Percentiles rank a stretch among this genome's conserved stretches.
phyloP scores from a whole-genome alignment of 352 stramenopile genomes.

The Blastocystis sp. region DNA sequence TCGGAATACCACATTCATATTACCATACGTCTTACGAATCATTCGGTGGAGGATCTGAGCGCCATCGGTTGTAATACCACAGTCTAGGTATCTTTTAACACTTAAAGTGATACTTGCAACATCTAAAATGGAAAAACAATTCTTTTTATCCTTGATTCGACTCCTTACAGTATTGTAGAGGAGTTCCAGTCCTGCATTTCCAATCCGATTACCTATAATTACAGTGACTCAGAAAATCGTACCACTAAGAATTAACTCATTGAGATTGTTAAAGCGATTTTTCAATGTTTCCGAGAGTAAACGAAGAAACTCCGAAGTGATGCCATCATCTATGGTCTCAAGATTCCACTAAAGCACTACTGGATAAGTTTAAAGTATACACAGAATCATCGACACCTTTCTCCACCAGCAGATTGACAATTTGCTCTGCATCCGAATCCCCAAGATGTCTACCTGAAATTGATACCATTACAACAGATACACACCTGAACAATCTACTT shows the following conservation, averaged over 20 bases:
- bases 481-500: not conserved
- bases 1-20: not conserved
- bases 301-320: not conserved
- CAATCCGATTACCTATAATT: conserved; percentile 27
- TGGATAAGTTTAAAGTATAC: not conserved
- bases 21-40: conserved; percentile 4
- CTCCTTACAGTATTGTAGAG: conserved; percentile 1
- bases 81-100: not conserved
- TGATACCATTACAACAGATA: not conserved
- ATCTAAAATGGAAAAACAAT: not conserved
- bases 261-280: not conserved
- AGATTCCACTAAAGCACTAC: not conserved
- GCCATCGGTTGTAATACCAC: not conserved
- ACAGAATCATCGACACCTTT: not conserved
- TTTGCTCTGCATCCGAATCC: not conserved
- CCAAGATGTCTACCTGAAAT: not conserved
- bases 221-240: not conserved
- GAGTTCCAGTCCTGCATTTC: not conserved
- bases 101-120: not conserved
- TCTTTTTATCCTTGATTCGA: not conserved
- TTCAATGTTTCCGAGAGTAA: not conserved
- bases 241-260: not conserved
- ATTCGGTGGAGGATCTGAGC: conserved; percentile 9
- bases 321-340: not conserved
- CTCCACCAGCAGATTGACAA: not conserved